Evolutionary conservation across 2,329 filamentous ascomycete species (phyloP), one percentile per base, ranked within the genome.

Genomic region (Trichoderma semiorbis): DNA sequence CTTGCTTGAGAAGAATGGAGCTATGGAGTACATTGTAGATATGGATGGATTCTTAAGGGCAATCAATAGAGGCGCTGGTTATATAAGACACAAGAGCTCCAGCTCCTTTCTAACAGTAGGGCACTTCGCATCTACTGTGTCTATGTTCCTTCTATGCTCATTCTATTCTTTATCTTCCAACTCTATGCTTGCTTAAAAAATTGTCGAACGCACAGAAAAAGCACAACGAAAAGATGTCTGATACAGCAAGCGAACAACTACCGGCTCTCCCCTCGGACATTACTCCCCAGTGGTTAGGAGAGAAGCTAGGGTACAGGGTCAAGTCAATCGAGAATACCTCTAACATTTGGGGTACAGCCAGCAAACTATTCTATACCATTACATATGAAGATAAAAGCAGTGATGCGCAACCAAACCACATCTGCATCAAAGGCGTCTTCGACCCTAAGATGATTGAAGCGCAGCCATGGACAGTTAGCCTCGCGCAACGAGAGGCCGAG

Each of bases 391-490:
- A 58, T 28, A 18, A 67, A 1, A 57, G 50, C 24, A 43, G 32
- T 16, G 50, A 43, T 14, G 32, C 36, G 18, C 34, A 50, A 24
- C 64, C 64, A 7, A n/a, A n/a, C 6, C 21, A 36, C 12, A 55
- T 67, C 32, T 67, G 64, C 53, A 67, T 67, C 24, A 67, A 67
- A 50, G 64, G 64, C n/a, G 64, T 67, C 6, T 67, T 67, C 24
- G 64, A 67, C 64, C 64, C 64, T n/a, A 39, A 67, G 64, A 67
- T 67, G 64, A 67, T 67, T 26, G 64, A 57, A 26, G 50, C 50
- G 8, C 64, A 67, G 32, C 64, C 64, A 16, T 67, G 64, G 64
- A 67, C 64, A 16, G 50, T 67, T 18, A 67, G 64, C 53, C 26
- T 67, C 32, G 64, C 64, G 1, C 64, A 67, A 50, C 64, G 64